Evolutionary conservation across 2,329 filamentous ascomycete species (phyloP).

Genomic region (Microdochium paspali): DNA sequence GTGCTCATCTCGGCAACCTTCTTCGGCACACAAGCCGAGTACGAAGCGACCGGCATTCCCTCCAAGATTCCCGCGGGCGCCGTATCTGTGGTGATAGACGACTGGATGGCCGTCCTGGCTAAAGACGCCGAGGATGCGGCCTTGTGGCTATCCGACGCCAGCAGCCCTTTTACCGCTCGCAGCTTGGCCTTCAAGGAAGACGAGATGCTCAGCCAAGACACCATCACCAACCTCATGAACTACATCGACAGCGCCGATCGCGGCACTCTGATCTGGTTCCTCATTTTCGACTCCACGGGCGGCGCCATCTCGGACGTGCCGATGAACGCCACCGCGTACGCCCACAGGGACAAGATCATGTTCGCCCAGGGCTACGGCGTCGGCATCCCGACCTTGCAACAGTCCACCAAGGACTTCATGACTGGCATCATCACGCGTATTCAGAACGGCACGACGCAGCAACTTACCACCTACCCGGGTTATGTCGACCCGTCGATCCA

Average conservation of each 20-base stretch:
- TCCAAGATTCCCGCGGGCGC: slow-evolving; percentile 32
- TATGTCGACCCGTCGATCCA: slow-evolving; percentile 47
- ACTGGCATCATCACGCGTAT: slow-evolving; percentile 38
- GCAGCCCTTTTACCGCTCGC: slow-evolving; percentile 46
- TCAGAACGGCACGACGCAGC: slow-evolving; percentile 22
- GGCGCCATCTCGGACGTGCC: slow-evolving; percentile 50
- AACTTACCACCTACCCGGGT: slow-evolving; percentile 48
- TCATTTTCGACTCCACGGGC: slow-evolving; percentile 53
- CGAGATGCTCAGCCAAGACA: slow-evolving; percentile 33
- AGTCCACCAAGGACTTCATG: slow-evolving; percentile 40
- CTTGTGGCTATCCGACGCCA: slow-evolving; percentile 35
- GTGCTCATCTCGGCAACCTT: slow-evolving; percentile 50
- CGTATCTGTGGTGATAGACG: slow-evolving; percentile 38
- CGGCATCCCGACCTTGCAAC: slow-evolving; percentile 32
- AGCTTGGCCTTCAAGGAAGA: slow-evolving; percentile 42
- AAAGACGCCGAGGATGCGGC: slow-evolving; percentile 39
- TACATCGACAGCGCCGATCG: slow-evolving; percentile 40
- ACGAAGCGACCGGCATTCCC: slow-evolving; percentile 37
- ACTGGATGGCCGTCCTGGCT: slow-evolving; percentile 53
- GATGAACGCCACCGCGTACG: slow-evolving; percentile 47
- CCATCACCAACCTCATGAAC: slow-evolving; percentile 39
- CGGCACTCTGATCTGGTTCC: slow-evolving; percentile 46
- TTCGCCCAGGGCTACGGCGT: slow-evolving; percentile 55
- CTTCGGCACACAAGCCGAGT: slow-evolving; percentile 50
- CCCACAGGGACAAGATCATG: slow-evolving; percentile 54